Evolutionary conservation across 768 basidiomycete genomes (phyloP).

Genomic region (Strobilomyces confusus): DNA sequence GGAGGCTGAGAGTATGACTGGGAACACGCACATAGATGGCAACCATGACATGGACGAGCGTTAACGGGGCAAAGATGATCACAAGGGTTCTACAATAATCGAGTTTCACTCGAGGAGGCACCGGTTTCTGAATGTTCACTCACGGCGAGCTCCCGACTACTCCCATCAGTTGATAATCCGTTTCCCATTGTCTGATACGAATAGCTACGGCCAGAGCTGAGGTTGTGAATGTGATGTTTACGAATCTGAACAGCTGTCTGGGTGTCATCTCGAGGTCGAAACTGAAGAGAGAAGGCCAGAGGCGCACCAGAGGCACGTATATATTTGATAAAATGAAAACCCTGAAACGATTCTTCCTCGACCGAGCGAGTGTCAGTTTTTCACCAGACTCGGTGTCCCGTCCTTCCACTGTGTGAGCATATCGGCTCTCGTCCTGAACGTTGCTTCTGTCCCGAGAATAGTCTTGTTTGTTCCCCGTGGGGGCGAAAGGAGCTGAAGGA

Average conservation of each 20-base stretch:
- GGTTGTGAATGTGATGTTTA: constrained; percentile 80
- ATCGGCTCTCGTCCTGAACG: constrained; percentile 9
- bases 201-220: constrained; percentile 78
- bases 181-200: constrained; percentile 61
- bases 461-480: constrained; percentile 59
- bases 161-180: constrained; percentile 49
- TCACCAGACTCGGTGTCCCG: constrained; percentile 29
- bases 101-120: neutral
- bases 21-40: constrained; percentile 66
- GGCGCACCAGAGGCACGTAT: constrained; percentile 73
- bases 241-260: constrained; percentile 72
- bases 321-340: constrained; percentile 68
- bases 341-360: constrained; percentile 49
- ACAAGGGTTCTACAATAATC: constrained; percentile 56
- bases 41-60: constrained; percentile 78
- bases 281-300: neutral
- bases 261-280: constrained; percentile 8
- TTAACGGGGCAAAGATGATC: constrained; percentile 81
- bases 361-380: constrained; percentile 26
- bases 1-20: constrained; percentile 2
- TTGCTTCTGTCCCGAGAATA: constrained; percentile 43
- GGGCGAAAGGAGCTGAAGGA: constrained; percentile 39
- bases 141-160: constrained; percentile 81
- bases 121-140: constrained; percentile 22
- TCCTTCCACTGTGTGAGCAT: constrained; percentile 16